These are phyloP conservation scores for Eremothecium cymbalariae DNA, from an alignment of 1,139 yeast genomes.

Conservation along the genomic window DNA sequence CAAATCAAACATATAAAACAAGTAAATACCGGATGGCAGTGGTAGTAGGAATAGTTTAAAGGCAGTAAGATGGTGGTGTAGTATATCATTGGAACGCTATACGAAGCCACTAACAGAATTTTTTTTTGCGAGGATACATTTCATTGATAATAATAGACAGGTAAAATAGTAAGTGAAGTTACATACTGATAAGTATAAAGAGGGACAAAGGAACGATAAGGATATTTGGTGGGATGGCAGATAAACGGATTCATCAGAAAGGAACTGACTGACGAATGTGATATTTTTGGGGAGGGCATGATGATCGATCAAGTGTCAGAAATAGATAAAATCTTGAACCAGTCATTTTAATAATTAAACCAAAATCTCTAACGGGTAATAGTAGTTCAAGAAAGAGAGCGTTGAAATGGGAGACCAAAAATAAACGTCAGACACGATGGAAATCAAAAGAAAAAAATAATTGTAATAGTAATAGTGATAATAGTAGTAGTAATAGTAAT, in stretches of 20 bases:
- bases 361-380: too few relatives aligned
- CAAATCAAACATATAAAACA: too few relatives aligned
- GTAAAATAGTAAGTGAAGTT: constrained; percentile 4
- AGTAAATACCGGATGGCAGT: too few relatives aligned
- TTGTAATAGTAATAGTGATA: constrained; percentile 1
- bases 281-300: neutral
- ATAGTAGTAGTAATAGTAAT: constrained; percentile 1
- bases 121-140: too few relatives aligned
- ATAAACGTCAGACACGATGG: neutral
- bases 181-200: constrained; percentile 1
- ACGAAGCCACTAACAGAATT: too few relatives aligned
- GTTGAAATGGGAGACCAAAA: neutral
- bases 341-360: constrained; percentile 6
- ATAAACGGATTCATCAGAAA: too few relatives aligned
- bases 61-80: too few relatives aligned
- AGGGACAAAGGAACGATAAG: constrained; percentile 3
- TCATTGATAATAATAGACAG: constrained; percentile 6
- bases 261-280: too few relatives aligned
- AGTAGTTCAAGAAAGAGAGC: too few relatives aligned
- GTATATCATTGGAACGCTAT: too few relatives aligned
- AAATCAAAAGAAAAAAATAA: neutral
- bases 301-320: neutral
- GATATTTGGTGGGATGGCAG: neutral
- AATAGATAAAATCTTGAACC: constrained; percentile 6
- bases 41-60: too few relatives aligned